Evolutionary conservation across 257 asterid species (phyloP), one percentile per base, ranked within the genome.

Genomic region (Forsythia suspensa): DNA sequence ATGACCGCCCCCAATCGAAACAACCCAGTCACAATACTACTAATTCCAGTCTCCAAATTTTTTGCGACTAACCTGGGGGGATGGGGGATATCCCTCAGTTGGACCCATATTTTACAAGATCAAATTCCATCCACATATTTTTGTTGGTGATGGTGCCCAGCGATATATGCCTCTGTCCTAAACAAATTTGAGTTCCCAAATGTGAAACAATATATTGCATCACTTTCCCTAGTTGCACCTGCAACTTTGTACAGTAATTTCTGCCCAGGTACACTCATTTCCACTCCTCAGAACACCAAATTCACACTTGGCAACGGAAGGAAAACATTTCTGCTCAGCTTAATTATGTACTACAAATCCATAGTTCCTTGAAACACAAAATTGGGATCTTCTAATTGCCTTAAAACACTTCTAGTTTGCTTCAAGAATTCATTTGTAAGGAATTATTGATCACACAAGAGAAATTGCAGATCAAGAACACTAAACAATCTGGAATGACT

Each of bases 141-240:
- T 61, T 90, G 94, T 77, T 93, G 98, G 70, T 91, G 97, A 75
- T 93, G 97, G 66, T 94, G 96, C 34, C 98, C 98, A 69, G 92
- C 90, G 55, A 92, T 85, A 37, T 81, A 89, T 12, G 98, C 97
- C 65, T 92, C 97, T 8, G 87, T 87, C 0, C 98, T 97, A 83
- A 92, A 34, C 71, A 94, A 72, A 61, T 94, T 97, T 68, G 98
- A 92, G 66, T 90, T 92, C 46, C 98, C 97, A 70, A 92, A 94
- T 18, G 96, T 94, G 74, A 92, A 82, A 76, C 97, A 94, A 36
- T 82, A 81, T 0, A 92, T 79, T 34, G 52, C 89, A 65, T 89
- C 93, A 2, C 41, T 74, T 1, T 86, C 96, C 80, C 92, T 79
- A 16, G 21, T 87, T 80, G 70, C 77, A 18, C 95, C 93, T 38